Conservation (phyloP, 1,284 basidiomycete species). For the Anthracocystis walkeri region DNA sequence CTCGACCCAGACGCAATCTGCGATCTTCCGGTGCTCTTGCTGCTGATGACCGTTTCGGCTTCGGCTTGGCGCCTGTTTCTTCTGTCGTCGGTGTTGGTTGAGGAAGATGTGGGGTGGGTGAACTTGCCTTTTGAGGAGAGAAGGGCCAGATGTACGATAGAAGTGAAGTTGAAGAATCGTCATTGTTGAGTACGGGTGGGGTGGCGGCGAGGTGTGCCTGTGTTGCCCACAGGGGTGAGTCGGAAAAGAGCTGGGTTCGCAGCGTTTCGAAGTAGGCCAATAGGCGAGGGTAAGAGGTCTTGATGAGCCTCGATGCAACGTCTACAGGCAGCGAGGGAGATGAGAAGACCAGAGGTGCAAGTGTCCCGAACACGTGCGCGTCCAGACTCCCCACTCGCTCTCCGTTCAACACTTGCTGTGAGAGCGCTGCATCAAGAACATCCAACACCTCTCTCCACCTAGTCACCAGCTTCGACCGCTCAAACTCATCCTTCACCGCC, state of each 20-base stretch:
- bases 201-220: slow-evolving; percentile 11
- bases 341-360: slow-evolving; percentile 48
- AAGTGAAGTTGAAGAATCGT: neutral
- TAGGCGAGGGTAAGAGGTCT: slow-evolving; percentile 32
- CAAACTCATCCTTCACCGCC: slow-evolving; percentile 38
- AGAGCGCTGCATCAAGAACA: slow-evolving; percentile 28
- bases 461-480: slow-evolving; percentile 35
- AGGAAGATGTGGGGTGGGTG: neutral
- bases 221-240: slow-evolving; percentile 6
- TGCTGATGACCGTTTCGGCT: slow-evolving; percentile 1
- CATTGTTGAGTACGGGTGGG: slow-evolving; percentile 2
- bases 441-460: slow-evolving; percentile 36
- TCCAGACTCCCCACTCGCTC: slow-evolving; percentile 36
- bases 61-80: neutral
- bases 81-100: neutral
- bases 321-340: slow-evolving; percentile 33
- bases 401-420: neutral
- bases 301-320: slow-evolving; percentile 32
- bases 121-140: slow-evolving; percentile 42
- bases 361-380: slow-evolving; percentile 48
- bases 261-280: slow-evolving; percentile 24
- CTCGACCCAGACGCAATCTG: slow-evolving; percentile 45
- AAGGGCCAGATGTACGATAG: slow-evolving; percentile 37
- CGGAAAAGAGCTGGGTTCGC: slow-evolving; percentile 31
- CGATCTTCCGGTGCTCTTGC: slow-evolving; percentile 28